Percentiles rank a stretch among this genome's conserved stretches.
phyloP scores from a whole-genome alignment of 768 basidiomycete species.

The Tubosaeta sp. region DNA sequence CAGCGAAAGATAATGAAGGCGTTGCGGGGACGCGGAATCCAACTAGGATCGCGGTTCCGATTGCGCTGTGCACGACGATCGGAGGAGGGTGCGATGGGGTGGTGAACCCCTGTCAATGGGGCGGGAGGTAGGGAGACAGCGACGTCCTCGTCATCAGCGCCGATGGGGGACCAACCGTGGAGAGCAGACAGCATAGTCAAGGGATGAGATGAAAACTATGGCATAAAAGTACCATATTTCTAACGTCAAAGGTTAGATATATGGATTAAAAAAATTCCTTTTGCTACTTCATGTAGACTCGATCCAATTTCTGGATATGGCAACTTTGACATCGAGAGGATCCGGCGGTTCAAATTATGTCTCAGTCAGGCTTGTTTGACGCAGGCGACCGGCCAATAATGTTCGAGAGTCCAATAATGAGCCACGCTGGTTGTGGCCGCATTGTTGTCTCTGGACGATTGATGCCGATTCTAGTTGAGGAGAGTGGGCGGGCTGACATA shows the following conservation, averaged over 20 bases:
- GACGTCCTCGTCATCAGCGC: conserved; percentile 28
- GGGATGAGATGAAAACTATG: neutral
- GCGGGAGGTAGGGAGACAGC: conserved; percentile 4
- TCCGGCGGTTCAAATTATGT: neutral
- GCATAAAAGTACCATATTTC: no score
- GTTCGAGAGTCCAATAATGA: neutral
- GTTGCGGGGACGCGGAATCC: conserved; percentile 66
- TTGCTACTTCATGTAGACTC: no score
- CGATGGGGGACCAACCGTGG: conserved; percentile 27
- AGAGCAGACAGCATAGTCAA: conserved; percentile 12
- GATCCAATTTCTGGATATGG: conserved; percentile 3
- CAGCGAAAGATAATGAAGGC: conserved; percentile 73
- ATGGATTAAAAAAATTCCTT: no score
- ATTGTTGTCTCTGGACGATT: neutral
- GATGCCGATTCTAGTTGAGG: no score
- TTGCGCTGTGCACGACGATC: conserved; percentile 37
- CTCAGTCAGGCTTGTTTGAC: conserved; percentile 4
- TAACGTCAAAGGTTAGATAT: no score
- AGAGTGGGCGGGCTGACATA: no score
- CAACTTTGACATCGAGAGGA: conserved; percentile 7
- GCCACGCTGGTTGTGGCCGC: neutral
- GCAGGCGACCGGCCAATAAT: neutral
- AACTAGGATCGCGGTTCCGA: conserved; percentile 46
- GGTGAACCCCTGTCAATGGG: neutral
- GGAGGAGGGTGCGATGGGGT: conserved; percentile 32